Conservation (phyloP, 768 basidiomycete genomes). For the Rickenella mellea region DNA sequence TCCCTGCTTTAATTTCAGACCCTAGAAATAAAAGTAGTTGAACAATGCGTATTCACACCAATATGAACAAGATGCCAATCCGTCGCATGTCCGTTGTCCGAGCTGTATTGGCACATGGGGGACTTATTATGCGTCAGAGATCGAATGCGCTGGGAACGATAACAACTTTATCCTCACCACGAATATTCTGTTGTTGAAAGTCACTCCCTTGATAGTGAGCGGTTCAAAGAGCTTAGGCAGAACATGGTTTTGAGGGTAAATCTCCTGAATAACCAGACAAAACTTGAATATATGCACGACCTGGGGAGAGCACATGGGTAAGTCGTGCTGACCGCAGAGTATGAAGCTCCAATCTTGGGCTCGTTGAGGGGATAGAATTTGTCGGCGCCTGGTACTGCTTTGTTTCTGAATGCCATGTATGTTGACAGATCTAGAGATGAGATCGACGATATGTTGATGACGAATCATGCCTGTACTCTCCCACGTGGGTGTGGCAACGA, state of each 20-base stretch:
- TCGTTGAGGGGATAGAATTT: slow-evolving; percentile 55
- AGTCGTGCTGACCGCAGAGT: too few relatives aligned
- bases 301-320: too few relatives aligned
- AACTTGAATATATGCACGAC: too few relatives aligned
- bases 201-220: slow-evolving; percentile 45
- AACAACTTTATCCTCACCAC: slow-evolving; percentile 32
- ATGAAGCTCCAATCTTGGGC: slow-evolving; percentile 41
- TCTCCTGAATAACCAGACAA: slow-evolving; percentile 19
- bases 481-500: neutral
- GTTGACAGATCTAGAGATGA: too few relatives aligned
- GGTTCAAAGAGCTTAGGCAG: slow-evolving; percentile 58
- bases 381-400: slow-evolving; percentile 35
- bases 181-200: slow-evolving; percentile 71
- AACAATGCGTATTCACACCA: slow-evolving; percentile 30
- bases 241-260: slow-evolving; percentile 37
- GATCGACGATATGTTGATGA: neutral
- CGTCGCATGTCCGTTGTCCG: slow-evolving; percentile 64
- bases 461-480: neutral
- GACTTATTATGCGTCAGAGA: slow-evolving; percentile 30
- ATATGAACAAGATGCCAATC: slow-evolving; percentile 81
- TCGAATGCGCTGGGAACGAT: neutral
- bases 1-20: slow-evolving; percentile 21
- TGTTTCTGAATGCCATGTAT: slow-evolving; percentile 30
- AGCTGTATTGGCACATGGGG: slow-evolving; percentile 80
- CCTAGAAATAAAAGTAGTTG: neutral